Conservation (phyloP, 805 yeast species). For the Debaryomyces castellii region DNA sequence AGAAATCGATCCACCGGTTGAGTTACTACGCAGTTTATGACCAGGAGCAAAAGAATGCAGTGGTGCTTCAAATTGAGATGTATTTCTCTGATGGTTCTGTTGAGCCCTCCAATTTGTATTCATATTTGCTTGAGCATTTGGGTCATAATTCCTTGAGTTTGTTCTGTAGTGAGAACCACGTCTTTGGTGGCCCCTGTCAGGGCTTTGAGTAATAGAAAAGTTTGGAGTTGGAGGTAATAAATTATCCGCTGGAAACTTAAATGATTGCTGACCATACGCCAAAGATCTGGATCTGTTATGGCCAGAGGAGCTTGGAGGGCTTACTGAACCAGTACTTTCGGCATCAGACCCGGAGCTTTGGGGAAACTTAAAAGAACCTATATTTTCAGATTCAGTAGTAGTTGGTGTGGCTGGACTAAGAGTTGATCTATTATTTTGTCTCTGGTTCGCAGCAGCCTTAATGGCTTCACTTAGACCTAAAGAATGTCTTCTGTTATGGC, state of each 20-base stretch:
- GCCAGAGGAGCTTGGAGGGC: conserved; percentile 12
- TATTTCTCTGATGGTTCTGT: conserved; percentile 21
- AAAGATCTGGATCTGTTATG: conserved; percentile 39
- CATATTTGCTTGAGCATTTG: conserved; percentile 33
- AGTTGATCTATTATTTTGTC: conserved; percentile 43
- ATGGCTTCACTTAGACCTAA: conserved; percentile 90
- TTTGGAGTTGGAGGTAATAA: conserved; percentile 57
- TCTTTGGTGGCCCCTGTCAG: conserved; percentile 41
- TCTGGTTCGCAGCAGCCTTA: conserved; percentile 92
- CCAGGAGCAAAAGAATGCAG: conserved; percentile 63
- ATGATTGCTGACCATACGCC: conserved; percentile 45
- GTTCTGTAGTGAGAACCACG: conserved; percentile 40
- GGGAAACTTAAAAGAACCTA: conserved; percentile 57
- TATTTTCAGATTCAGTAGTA: conserved; percentile 10
- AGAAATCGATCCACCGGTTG: conserved; percentile 61
- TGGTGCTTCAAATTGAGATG: conserved; percentile 37
- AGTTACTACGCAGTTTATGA: conserved; percentile 68
- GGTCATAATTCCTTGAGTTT: conserved; percentile 39
- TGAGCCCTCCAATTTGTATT: conserved; percentile 68
- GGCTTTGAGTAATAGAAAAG: conserved; percentile 40
- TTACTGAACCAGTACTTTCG: conserved; percentile 11
- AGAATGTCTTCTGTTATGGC: conserved; percentile 91
- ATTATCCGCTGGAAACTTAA: conserved; percentile 62
- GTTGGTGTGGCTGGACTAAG: conserved; percentile 29
- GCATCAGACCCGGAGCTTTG: conserved; percentile 29